Base-by-base conservation (phyloP, 2,329 filamentous ascomycete genomes). In the Cadophora gregata region DNA sequence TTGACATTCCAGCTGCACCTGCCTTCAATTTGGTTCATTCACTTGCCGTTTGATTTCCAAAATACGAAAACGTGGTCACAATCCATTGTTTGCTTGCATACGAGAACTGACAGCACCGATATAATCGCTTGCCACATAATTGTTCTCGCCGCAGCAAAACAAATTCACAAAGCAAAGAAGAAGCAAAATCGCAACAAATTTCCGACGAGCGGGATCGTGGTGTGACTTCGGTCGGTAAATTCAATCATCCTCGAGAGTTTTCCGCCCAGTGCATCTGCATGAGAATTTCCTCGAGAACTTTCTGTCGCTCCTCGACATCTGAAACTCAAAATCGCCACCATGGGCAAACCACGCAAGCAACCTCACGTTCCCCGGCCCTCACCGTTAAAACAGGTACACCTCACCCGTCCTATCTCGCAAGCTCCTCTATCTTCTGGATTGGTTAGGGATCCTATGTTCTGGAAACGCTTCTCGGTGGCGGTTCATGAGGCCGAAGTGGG, bases 391-490 rank as follows among this genome's bases (percentile, higher is more conserved):
- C 76, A 77, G 70, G 75, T 75, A 29, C 69, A 72, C n/a, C 65
- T 67, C 59, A 69, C 69, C 8, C 64, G 73, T 62, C 71, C 73
- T 36, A 45, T 73, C 29, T 73, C 71, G 14, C 59, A 67, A 67
- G 59, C 62, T 45, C 63, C 67, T 1, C 63, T 65, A 6, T 67
- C 71, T 2, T 67, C 72, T 48, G 76, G 71, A 24, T 59, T 76
- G 29, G 73, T 76, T 0, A 67, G 72, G n/a, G 76, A 78, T 68
- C 75, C 76, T 0, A 59, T 69, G 47, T 77, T 77, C 62, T 78
- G 76, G 76, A 77, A 76, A 64, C 66, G 75, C 14, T 78, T 78
- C 63, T 75, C 74, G 8, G 69, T 69, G 25, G 75, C 76, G 2
- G 71, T 76, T 1, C 76, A 77, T 51, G 63, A 66, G 53, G 68